phyloP scores from a whole-genome alignment of 495 filamentous ascomycete species.

The Lasiosphaeris hirsuta region DNA sequence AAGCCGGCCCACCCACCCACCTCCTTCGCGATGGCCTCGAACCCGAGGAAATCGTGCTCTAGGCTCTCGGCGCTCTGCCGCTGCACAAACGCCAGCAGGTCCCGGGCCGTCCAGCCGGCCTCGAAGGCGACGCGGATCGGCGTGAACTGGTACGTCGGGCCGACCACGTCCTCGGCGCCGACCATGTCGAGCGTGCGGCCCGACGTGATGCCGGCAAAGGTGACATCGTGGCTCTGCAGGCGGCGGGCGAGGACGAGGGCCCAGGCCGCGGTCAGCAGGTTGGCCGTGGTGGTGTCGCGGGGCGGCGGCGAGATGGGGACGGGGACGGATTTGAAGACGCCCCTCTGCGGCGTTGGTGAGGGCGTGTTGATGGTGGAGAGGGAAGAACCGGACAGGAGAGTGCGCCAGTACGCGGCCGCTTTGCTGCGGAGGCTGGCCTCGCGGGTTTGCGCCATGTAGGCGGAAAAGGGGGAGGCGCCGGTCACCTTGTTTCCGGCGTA shows the following conservation, averaged over 20 bases:
- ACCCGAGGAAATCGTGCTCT: slow-evolving; percentile 35
- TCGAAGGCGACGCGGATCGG: slow-evolving; percentile 36
- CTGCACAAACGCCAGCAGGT: slow-evolving; percentile 36
- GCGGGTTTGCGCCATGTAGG: slow-evolving; percentile 50
- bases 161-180: slow-evolving; percentile 43
- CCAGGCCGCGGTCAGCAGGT: slow-evolving; percentile 60
- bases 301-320: slow-evolving; percentile 39
- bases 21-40: slow-evolving; percentile 26
- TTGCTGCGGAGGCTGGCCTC: slow-evolving; percentile 19
- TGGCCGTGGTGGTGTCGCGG: slow-evolving; percentile 53
- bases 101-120: slow-evolving; percentile 20
- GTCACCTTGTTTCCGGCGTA: slow-evolving; percentile 23
- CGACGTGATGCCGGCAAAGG: slow-evolving; percentile 58
- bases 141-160: slow-evolving; percentile 42
- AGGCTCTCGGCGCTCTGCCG: slow-evolving; percentile 35
- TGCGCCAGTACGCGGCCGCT: slow-evolving; percentile 54
- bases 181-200: slow-evolving; percentile 54
- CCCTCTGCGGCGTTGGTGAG: slow-evolving; percentile 19
- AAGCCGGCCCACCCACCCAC: slow-evolving; percentile 26
- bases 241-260: slow-evolving; percentile 54
- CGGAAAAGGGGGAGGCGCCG: slow-evolving; percentile 55
- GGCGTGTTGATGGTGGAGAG: slow-evolving; percentile 43
- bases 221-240: slow-evolving; percentile 47
- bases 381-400: slow-evolving; percentile 49
- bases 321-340: slow-evolving; percentile 26